Evolutionary conservation across 345 rosid genomes (phyloP).

Genomic region (Reutealis trisperma): DNA sequence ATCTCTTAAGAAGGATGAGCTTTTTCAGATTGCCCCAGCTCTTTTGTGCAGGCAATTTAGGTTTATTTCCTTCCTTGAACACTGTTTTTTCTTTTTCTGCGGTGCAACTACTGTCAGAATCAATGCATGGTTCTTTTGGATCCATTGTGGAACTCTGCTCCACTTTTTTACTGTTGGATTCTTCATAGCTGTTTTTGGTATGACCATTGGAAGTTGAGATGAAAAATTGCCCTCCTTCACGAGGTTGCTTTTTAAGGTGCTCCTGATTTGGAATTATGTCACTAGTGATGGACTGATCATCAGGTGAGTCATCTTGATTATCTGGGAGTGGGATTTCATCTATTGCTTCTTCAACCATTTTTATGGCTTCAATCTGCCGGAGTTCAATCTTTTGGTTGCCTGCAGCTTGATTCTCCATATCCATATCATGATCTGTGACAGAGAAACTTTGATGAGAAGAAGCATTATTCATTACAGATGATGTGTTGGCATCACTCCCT

Average conservation of each 20-base stretch:
- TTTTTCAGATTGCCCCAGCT: constrained; percentile 36
- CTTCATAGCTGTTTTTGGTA: constrained; percentile 22
- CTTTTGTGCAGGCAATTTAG: constrained; percentile 13
- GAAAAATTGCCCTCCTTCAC: constrained; percentile 10
- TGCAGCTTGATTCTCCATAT: constrained; percentile 20
- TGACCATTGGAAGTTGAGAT: constrained; percentile 21
- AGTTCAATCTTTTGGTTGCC: constrained; percentile 38
- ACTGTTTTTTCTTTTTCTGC: constrained; percentile 7
- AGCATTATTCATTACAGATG: neutral
- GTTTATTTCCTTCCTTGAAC: constrained; percentile 26
- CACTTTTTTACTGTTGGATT: constrained; percentile 25
- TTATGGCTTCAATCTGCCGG: constrained; percentile 66
- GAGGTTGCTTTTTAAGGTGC: constrained; percentile 21
- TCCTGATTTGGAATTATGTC: constrained; percentile 33
- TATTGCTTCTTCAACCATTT: constrained; percentile 80
- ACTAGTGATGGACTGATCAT: constrained; percentile 48
- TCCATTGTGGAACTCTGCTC: constrained; percentile 12
- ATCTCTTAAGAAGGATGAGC: constrained; percentile 46
- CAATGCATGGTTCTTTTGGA: constrained; percentile 16
- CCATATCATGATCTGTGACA: constrained; percentile 21
- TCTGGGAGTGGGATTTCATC: constrained; percentile 73
- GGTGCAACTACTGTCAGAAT: neutral
- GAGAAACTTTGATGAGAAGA: constrained; percentile 2
- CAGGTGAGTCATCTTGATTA: constrained; percentile 53
- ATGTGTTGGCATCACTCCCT: constrained; percentile 18